Evolutionary conservation across 108 stramenopile species (phyloP).

Genomic region (Conticribra weissflogii): DNA sequence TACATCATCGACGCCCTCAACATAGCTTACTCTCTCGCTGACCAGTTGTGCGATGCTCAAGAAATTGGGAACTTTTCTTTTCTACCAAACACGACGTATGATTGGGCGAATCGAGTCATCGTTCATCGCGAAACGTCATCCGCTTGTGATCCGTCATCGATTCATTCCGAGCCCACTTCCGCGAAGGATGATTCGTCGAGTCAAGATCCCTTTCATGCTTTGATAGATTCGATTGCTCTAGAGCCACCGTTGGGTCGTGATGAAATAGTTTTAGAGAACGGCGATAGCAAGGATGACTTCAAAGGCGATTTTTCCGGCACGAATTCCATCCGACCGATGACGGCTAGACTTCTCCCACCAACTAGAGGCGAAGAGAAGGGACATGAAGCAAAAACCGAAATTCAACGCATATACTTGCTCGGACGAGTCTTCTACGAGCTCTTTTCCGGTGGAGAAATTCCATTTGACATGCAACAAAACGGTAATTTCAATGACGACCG

Average conservation of each 20-base stretch:
- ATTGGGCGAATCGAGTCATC: not conserved
- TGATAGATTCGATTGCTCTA: too few relatives aligned
- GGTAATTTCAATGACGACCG: too few relatives aligned
- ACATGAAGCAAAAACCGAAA: not conserved
- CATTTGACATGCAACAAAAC: too few relatives aligned
- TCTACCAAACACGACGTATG: not conserved
- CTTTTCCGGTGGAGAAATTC: not conserved
- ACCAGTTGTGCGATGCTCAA: not conserved
- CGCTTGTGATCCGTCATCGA: not conserved
- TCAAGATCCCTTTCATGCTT: too few relatives aligned
- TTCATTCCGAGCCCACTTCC: not conserved
- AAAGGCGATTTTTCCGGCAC: not conserved
- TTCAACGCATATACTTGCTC: constrained; percentile 4
- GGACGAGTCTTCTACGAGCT: constrained; percentile 12
- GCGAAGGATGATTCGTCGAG: too few relatives aligned
- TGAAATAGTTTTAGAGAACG: too few relatives aligned
- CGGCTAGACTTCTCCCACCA: too few relatives aligned
- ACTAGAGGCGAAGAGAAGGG: not conserved
- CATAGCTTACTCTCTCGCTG: not conserved
- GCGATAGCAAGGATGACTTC: too few relatives aligned
- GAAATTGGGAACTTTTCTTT: not conserved
- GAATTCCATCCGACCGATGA: not conserved
- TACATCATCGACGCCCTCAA: not conserved
- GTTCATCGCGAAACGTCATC: not conserved
- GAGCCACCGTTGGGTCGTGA: too few relatives aligned